Evolutionary conservation across 75 land plant genomes (phyloP).

Genomic region (Selaginella tamariscina): DNA sequence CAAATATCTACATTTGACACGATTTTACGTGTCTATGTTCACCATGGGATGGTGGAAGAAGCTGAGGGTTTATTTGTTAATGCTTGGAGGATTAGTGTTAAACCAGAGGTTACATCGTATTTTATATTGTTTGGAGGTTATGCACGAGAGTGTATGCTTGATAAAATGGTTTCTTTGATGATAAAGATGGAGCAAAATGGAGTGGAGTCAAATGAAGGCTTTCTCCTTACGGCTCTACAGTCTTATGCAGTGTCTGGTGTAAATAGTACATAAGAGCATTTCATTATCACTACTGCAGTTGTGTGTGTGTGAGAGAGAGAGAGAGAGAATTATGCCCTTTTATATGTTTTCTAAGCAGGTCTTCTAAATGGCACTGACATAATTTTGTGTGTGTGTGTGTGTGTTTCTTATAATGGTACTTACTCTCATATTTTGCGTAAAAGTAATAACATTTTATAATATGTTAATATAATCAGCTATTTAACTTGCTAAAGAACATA

Average conservation of each 20-base stretch:
- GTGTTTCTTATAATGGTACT: no score
- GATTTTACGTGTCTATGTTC: slow-evolving; percentile 67
- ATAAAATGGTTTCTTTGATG: slow-evolving; percentile 40
- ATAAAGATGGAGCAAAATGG: slow-evolving; percentile 48
- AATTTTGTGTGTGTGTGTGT: no score
- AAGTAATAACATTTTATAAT: no score
- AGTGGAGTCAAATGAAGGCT: slow-evolving; percentile 52
- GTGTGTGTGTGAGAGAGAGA: no score
- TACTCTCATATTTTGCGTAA: no score
- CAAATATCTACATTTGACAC: slow-evolving; percentile 62
- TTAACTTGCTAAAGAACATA: no score
- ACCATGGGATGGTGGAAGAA: slow-evolving; percentile 42
- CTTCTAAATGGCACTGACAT: no score
- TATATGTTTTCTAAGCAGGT: no score
- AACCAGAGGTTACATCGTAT: slow-evolving; percentile 52
- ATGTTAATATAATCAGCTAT: no score
- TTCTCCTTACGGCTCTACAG: slow-evolving; percentile 53
- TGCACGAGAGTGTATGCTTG: slow-evolving; percentile 36
- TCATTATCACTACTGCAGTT: no score
- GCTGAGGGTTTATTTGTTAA: slow-evolving; percentile 56
- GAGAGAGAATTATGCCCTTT: no score
- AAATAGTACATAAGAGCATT: no score
- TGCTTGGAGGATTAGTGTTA: slow-evolving; percentile 21
- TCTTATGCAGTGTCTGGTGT: slow-evolving; percentile 21
- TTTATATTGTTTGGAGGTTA: slow-evolving; percentile 68